Evolutionary conservation across 2,329 filamentous ascomycete genomes (phyloP).

Genomic region (Ophiostoma triangulosporum): DNA sequence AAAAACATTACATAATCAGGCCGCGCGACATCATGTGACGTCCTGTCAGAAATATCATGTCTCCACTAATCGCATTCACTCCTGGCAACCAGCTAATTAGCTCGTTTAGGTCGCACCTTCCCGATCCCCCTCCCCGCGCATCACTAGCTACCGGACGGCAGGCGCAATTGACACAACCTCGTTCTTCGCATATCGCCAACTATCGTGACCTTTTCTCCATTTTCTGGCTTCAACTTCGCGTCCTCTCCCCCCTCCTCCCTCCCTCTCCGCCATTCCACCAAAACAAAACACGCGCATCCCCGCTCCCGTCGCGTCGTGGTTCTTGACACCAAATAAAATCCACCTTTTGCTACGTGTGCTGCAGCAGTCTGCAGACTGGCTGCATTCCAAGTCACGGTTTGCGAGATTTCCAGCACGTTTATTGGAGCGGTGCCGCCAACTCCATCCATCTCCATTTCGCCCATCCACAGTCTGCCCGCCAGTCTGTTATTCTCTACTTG

Average conservation of each 20-base stretch:
- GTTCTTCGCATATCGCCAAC: not conserved
- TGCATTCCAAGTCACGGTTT: not conserved
- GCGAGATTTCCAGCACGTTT: not conserved
- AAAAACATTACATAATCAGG: no score
- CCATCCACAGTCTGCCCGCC: not conserved
- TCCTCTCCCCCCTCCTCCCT: not conserved
- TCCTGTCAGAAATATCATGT: no score
- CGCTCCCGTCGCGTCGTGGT: not conserved
- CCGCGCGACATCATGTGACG: no score
- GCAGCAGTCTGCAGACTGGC: not conserved
- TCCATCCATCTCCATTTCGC: not conserved
- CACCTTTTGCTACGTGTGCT: not conserved
- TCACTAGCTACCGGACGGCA: not conserved
- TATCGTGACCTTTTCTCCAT: not conserved
- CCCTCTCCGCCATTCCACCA: not conserved
- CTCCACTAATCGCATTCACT: not conserved
- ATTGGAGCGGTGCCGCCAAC: not conserved
- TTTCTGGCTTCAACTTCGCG: not conserved
- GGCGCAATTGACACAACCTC: not conserved
- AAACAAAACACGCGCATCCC: not conserved
- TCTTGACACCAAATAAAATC: not conserved
- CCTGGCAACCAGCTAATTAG: slow-evolving; percentile 1
- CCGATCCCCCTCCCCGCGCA: not conserved
- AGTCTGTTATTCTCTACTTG: not conserved
- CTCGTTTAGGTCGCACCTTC: not conserved